Percentiles rank a stretch among this genome's conserved stretches.
Evolutionary conservation across 352 stramenopile species (phyloP).

Genomic region (Globisporangium paroecandrum): DNA sequence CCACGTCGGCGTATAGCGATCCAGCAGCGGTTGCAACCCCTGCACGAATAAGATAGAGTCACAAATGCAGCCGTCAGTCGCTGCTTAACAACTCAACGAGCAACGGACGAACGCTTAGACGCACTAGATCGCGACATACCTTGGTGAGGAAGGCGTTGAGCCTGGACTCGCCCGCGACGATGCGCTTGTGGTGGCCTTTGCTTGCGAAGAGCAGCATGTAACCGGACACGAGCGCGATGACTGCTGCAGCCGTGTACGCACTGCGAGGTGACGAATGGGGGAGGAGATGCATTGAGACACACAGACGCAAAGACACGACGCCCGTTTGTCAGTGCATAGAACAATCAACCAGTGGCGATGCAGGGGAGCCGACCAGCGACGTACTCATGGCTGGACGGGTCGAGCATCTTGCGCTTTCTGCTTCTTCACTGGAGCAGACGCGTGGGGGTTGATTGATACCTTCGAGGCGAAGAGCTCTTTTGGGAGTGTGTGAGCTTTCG

Average conservation of each 20-base stretch:
- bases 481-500: not conserved
- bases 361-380: not conserved
- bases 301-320: not conserved
- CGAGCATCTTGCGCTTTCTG: conserved; percentile 6
- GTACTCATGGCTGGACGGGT: conserved; percentile 11
- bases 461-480: not conserved
- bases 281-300: not conserved
- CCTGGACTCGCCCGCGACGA: conserved; percentile 16
- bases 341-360: not conserved
- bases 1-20: conserved; percentile 65
- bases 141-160: conserved; percentile 15
- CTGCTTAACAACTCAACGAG: not conserved
- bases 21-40: conserved; percentile 45
- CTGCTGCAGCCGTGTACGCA: conserved; percentile 2
- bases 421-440: not conserved
- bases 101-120: not conserved
- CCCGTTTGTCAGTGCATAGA: not conserved
- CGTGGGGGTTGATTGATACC: not conserved
- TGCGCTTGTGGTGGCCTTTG: conserved; percentile 11
- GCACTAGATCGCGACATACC: not conserved
- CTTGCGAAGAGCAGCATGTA: conserved; percentile 9
- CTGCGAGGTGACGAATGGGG: not conserved
- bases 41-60: conserved; percentile 13
- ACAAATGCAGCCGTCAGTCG: not conserved
- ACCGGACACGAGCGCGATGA: conserved; percentile 10